Evolutionary conservation across 148 eudicot species (phyloP), one percentile per base, ranked within the genome.

Genomic region (Oxyria digyna): DNA sequence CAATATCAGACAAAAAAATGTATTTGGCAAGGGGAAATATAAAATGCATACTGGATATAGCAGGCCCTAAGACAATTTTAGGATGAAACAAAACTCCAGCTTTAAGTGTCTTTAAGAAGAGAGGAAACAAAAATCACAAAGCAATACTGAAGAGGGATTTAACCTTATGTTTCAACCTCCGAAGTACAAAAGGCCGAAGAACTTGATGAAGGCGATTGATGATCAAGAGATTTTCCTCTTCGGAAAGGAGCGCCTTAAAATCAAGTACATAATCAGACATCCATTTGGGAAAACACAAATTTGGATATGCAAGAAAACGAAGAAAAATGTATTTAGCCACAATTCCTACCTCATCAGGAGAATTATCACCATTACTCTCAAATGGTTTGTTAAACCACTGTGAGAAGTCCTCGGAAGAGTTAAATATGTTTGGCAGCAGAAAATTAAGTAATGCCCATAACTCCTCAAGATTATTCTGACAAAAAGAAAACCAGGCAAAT

Each of bases 351-450:
- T 94, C 87, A 68, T 94, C 97, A 48, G 84, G 79, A 46, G 99
- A 83, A 85, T 67, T 85, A 73, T 94, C 99, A 69, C 84, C 97
- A 86, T 76, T 85, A 68, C 96, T 75, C 87, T 94, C 96, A 84
- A 94, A 94, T 75, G 99, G 99, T 77, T 94, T 94, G 80, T 94
- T 94, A 80, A 94, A 94, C 99, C 99, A 94, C 80, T 94, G 97
- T 69, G 99, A 90, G 72, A 94, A 94, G 77, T 94, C 99, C 42
- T 90, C 99, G 26, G 99, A 88, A 33, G 99, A 90, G 74, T 90
- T 94, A 67, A 94, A 94, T 68, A 94, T 88, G 76, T 90, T 87
- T 46, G 99, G 99, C 85, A 94, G 78, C 76, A 94, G 80, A 78
- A 94, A 94, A 78, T 94, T 94, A 59, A 94, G 99, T 72, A 94